Percentiles rank a stretch among this genome's conserved stretches.
Evolutionary conservation across 371 early-diverging fungal genomes (phyloP).

Genomic region (Fennellomyces sp.): DNA sequence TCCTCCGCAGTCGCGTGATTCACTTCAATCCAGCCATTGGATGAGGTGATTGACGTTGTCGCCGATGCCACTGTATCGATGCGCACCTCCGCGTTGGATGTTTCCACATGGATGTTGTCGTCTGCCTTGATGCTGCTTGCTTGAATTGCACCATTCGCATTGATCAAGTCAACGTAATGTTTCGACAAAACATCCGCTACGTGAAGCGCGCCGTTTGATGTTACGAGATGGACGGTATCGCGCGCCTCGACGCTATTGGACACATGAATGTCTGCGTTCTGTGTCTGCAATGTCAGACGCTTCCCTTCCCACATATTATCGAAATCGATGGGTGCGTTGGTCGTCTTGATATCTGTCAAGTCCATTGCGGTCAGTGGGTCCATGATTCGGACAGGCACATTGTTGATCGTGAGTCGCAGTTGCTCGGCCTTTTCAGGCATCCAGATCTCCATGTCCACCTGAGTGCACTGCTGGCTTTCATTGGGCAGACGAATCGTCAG

Average conservation of each 20-base stretch:
- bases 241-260: not conserved
- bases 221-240: slow-evolving; percentile 11
- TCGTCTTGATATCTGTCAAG: not conserved
- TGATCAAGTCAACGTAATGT: slow-evolving; percentile 6
- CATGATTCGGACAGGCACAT: slow-evolving; percentile 8
- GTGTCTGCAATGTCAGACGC: slow-evolving; percentile 6
- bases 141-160: slow-evolving; percentile 3
- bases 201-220: slow-evolving; percentile 15
- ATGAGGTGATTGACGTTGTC: not conserved
- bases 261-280: slow-evolving; percentile 16
- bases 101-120: slow-evolving; percentile 8
- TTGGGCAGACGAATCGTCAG: slow-evolving; percentile 9
- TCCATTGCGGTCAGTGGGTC: slow-evolving; percentile 10
- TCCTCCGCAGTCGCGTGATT: not conserved
- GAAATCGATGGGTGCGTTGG: slow-evolving; percentile 8
- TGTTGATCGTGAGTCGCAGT: slow-evolving; percentile 8
- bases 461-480: not conserved
- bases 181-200: not conserved
- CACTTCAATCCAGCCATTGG: slow-evolving; percentile 11
- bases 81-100: slow-evolving; percentile 15
- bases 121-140: slow-evolving; percentile 10
- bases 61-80: slow-evolving; percentile 1
- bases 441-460: slow-evolving; percentile 23
- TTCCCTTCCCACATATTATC: slow-evolving; percentile 5
- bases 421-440: slow-evolving; percentile 13